These are phyloP conservation scores for Talaromyces funiculosus DNA, from an alignment of 2,329 filamentous ascomycete genomes.

Conservation along the genomic window DNA sequence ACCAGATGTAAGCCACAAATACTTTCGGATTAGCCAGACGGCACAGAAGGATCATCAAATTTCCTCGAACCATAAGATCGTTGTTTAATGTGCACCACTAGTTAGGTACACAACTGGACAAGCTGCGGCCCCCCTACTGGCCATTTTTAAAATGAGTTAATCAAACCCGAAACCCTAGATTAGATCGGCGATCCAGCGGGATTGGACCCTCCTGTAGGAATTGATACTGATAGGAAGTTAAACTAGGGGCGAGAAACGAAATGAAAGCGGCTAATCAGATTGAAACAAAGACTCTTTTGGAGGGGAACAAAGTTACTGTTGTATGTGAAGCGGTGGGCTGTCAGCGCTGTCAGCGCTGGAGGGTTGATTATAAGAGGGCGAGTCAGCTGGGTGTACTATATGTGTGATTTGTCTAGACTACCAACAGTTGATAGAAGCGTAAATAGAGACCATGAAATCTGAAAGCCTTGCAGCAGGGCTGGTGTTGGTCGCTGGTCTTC, in stretches of 20 bases:
- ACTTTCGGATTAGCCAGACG: neutral
- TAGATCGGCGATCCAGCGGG: neutral
- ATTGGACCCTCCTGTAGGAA: neutral
- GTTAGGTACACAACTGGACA: neutral
- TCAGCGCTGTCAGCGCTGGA: neutral
- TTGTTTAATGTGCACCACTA: neutral
- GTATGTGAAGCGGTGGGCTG: neutral
- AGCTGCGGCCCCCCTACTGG: neutral
- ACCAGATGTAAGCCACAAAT: neutral
- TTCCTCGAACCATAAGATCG: neutral
- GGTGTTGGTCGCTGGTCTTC: neutral
- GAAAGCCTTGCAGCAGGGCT: neutral
- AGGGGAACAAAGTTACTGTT: neutral
- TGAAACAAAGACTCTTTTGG: neutral
- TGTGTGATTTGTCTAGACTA: neutral
- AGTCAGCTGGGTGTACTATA: neutral
- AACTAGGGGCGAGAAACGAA: neutral
- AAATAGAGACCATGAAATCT: neutral
- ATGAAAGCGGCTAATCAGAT: neutral
- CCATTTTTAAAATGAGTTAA: no score
- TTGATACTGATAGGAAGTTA: neutral
- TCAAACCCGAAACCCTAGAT: neutral
- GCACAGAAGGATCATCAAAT: neutral
- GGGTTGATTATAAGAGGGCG: neutral
- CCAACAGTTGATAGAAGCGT: neutral